Base-by-base conservation (phyloP, 768 basidiomycete genomes). In the Tylopilus vinaceipallidus region DNA sequence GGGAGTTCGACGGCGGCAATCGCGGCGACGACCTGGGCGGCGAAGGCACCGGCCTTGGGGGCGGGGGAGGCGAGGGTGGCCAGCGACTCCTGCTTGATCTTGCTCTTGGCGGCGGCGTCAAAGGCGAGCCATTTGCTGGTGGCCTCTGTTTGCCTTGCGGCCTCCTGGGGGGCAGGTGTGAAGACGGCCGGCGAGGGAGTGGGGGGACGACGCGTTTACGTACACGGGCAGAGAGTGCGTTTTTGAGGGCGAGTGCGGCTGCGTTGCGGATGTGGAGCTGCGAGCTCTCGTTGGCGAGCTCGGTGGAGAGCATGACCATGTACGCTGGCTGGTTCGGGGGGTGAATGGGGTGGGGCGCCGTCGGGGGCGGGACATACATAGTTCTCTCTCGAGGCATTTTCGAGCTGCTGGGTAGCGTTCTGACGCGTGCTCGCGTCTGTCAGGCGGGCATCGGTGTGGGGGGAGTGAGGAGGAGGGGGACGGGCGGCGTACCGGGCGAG, bases 241-340 rank as follows among this genome's bases (percentile, higher is more conserved):
- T 99, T 81, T 98, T 99, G 71, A 99, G 76, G 17, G 95, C 95
- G 44, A 99, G 78, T 67, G 92, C 94, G 20, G 97, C 95, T n/a
- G 95, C 94, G 64, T 91, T 95, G 58, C 97, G 80, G 45, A 95
- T 81, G 67, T 92, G 85, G 29, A 84, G 62, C 13, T 79, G 75
- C 6, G 79, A 79, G 37, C 55, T 73, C 66, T 94, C 91, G 58
- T 92, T 86, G 24, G 84, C 82, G 40, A 99, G 81, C 56, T 93
- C 91, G 16, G 81, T 72, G 16, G 90, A 86, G 54, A 99, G 84
- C 79, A 91, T 92, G 65, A 86, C 67, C 83, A 98, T 88, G 75
- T 98, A 99, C 59, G 84, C 85, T 53, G 91, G 88, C 94, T 95
- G 71, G 40, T 71, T 51, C 49, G 40, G 17, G 19, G 43, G 10